These are phyloP conservation scores for Trichoderma lentiforme DNA, from an alignment of 2,329 filamentous ascomycete species.

Conservation along the genomic window DNA sequence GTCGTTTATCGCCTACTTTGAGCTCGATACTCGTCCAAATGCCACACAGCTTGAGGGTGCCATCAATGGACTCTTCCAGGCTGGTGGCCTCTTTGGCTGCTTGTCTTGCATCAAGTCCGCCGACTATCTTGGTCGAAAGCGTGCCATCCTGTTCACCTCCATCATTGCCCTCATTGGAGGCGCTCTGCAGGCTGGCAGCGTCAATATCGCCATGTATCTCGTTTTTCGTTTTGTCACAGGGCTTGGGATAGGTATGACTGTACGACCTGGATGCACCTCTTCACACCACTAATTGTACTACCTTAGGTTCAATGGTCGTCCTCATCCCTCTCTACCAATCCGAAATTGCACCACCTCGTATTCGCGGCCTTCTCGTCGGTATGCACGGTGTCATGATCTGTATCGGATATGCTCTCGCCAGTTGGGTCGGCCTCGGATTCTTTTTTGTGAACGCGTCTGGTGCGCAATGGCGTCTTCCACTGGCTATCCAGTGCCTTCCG, in stretches of 20 bases:
- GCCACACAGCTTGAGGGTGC: background rate
- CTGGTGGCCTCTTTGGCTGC: background rate
- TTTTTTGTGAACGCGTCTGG: background rate
- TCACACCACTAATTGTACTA: background rate
- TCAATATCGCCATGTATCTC: constrained; percentile 2
- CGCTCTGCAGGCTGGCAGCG: background rate
- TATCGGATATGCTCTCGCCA: background rate
- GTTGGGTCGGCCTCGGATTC: background rate
- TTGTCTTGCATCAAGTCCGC: background rate
- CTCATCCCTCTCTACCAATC: constrained; percentile 1
- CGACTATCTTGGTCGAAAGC: background rate
- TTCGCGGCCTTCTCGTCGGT: constrained; percentile 1
- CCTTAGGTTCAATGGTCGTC: background rate
- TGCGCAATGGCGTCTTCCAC: background rate
- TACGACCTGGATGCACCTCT: background rate
- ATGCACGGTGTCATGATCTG: constrained; percentile 5
- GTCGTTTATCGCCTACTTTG: background rate
- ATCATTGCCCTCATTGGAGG: background rate
- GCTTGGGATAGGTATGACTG: background rate
- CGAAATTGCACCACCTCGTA: background rate
- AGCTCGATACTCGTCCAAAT: background rate
- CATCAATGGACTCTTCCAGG: constrained; percentile 3
- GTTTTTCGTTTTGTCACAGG: background rate
- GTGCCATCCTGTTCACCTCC: background rate
- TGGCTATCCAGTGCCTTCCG: background rate